phyloP scores from a whole-genome alignment of 2,329 filamentous ascomycete genomes.

The Venturia effusa region DNA sequence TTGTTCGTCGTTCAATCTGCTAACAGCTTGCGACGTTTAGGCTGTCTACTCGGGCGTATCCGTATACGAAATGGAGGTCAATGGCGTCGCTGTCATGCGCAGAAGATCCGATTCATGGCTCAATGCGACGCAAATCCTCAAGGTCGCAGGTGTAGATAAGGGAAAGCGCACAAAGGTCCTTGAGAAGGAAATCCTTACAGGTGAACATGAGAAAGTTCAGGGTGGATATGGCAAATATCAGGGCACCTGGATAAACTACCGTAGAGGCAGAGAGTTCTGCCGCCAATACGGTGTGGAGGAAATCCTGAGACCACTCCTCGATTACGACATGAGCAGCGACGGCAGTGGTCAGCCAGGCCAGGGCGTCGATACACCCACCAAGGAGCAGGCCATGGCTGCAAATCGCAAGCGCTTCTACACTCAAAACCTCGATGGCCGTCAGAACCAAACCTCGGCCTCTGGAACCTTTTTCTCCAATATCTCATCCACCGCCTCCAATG shows the following conservation, averaged over 20 bases:
- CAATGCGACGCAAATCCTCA: slow-evolving; percentile 96
- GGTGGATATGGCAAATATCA: slow-evolving; percentile 98
- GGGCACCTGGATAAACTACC: slow-evolving; percentile 95
- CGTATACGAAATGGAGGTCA: slow-evolving; percentile 98
- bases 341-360: slow-evolving; percentile 56
- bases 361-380: slow-evolving; percentile 87
- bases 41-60: slow-evolving; percentile 92
- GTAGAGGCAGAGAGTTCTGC: slow-evolving; percentile 85
- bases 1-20: not conserved
- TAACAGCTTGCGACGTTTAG: slow-evolving; percentile 25
- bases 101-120: slow-evolving; percentile 90
- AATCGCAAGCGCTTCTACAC: slow-evolving; percentile 84
- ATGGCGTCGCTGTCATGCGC: slow-evolving; percentile 88
- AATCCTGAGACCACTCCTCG: slow-evolving; percentile 60
- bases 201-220: slow-evolving; percentile 96
- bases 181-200: slow-evolving; percentile 93
- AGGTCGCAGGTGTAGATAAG: slow-evolving; percentile 94
- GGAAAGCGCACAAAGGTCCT: slow-evolving; percentile 95
- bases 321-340: slow-evolving; percentile 70
- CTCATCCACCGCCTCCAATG: slow-evolving; percentile 82
- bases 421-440: slow-evolving; percentile 55
- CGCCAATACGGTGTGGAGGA: slow-evolving; percentile 69
- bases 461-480: slow-evolving; percentile 98
- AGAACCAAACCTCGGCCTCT: slow-evolving; percentile 37
- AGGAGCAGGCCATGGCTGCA: slow-evolving; percentile 97